These are phyloP conservation scores for Aciculosporium take DNA, from an alignment of 2,329 filamentous ascomycete genomes.

Conservation along the genomic window DNA sequence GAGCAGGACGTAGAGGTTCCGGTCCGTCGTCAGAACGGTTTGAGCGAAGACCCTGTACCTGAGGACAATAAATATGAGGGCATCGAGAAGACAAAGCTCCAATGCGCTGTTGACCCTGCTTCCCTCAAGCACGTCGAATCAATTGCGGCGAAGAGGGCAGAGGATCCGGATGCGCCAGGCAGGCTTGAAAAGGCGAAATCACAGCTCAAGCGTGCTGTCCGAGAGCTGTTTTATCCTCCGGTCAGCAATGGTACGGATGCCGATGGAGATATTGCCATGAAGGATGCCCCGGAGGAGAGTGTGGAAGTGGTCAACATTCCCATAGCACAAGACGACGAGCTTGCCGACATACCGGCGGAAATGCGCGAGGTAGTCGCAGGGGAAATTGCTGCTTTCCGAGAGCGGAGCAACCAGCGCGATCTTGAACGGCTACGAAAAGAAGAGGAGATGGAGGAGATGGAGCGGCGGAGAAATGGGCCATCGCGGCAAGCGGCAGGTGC, in stretches of 20 bases:
- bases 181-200: conserved; percentile 55
- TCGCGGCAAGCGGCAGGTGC: conserved; percentile 51
- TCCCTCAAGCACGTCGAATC: conserved; percentile 77
- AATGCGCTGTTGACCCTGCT: conserved; percentile 67
- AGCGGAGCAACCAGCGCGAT: conserved; percentile 78
- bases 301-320: conserved; percentile 85
- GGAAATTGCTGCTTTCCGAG: conserved; percentile 88
- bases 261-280: conserved; percentile 58
- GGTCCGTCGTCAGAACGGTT: conserved; percentile 53
- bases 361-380: conserved; percentile 90
- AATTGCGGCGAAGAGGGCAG: conserved; percentile 52
- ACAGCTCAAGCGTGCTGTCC: conserved; percentile 53
- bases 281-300: conserved; percentile 47
- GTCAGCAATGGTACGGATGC: conserved; percentile 35
- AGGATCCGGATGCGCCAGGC: conserved; percentile 49
- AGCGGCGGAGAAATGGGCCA: conserved; percentile 56
- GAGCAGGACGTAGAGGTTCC: conserved; percentile 76
- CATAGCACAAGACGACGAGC: conserved; percentile 75
- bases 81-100: conserved; percentile 55
- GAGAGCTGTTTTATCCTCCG: conserved; percentile 56
- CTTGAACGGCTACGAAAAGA: conserved; percentile 75
- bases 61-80: conserved; percentile 33
- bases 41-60: conserved; percentile 23
- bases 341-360: conserved; percentile 88
- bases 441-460: conserved; percentile 81